A percentile compares a stretch with the other conserved stretches of the same genome.
phyloP scores from a whole-genome alignment of 164 flowering plant species.

The Protea cynaroides region DNA sequence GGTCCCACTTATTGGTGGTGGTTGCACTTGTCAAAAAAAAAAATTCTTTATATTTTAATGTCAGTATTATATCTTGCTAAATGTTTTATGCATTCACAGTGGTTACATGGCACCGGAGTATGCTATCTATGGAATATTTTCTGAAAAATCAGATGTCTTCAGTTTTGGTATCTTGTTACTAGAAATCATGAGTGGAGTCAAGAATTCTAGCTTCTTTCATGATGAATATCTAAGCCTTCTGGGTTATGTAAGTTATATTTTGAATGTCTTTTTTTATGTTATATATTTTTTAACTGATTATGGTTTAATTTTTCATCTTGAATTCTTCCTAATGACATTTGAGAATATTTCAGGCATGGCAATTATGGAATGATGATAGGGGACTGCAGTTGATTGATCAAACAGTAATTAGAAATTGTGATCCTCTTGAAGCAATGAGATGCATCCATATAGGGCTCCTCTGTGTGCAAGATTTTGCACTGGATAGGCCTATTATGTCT shows the following conservation, averaged over 20 bases:
- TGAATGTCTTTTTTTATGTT: not conserved
- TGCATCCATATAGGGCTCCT: slow-evolving; percentile 23
- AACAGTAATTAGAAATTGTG: slow-evolving; percentile 8
- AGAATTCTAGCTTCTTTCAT: slow-evolving; percentile 10
- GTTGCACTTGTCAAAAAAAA: too few species aligned
- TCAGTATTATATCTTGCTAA: too few species aligned
- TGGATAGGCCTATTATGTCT: slow-evolving; percentile 18
- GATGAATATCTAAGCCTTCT: slow-evolving; percentile 7
- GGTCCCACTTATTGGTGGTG: too few species aligned
- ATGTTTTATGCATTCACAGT: too few species aligned
- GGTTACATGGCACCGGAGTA: too few species aligned
- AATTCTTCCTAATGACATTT: too few species aligned
- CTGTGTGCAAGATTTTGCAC: slow-evolving; percentile 24
- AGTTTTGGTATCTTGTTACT: slow-evolving; percentile 18
- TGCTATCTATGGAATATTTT: not conserved
- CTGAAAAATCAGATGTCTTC: slow-evolving; percentile 19
- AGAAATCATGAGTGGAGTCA: slow-evolving; percentile 15
- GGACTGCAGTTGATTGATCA: slow-evolving; percentile 16
- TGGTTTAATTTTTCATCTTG: too few species aligned
- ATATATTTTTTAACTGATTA: too few species aligned
- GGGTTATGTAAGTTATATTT: slow-evolving; percentile 10
- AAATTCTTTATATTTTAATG: too few species aligned
- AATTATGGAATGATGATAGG: slow-evolving; percentile 16
- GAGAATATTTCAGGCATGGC: slow-evolving; percentile 18
- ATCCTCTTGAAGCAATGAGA: slow-evolving; percentile 7